Base-by-base conservation (phyloP, 2,329 filamentous ascomycete genomes). In the Eutypa lata region DNA sequence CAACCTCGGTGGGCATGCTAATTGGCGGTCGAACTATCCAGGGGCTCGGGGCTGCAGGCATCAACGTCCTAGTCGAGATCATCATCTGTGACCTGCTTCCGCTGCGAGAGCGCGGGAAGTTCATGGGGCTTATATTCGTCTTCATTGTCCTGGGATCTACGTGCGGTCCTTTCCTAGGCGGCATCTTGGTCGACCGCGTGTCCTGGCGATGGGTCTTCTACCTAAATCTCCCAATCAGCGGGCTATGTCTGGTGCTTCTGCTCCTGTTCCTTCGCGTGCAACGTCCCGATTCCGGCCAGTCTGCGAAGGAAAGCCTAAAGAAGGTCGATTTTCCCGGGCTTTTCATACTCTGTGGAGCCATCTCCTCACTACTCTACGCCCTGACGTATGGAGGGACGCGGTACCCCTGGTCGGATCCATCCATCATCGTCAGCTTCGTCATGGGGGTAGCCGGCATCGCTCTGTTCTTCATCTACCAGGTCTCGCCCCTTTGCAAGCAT, bases 31-130 rank as follows among this genome's bases (percentile, higher is more conserved):
- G n/a, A n/a, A n/a, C n/a, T n/a, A n/a, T n/a, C n/a, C n/a, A n/a
- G n/a, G n/a, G n/a, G n/a, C n/a, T 60, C 3, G 72, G 71, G 43
- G 57, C 73, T 7, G 65, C 73, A 31, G 68, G 67, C 16, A 68
- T 80, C 51, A 67, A 68, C 47, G 60, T 75, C 24, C 65, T 80
- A 1, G 64, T 71, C 6, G 73, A 79, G 42, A 67, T 79, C 51
- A 73, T 81, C 24, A 64, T 74, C 8, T 74, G 68, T 45, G 78
- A 81, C 51, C 58, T 81, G 3, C 68, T 80, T 0, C 74, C 77
- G 1, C 60, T 81, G 16, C 64, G 71, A 3, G 66, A 78, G 53
- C 64, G 78, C 49, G 71, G 72, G 1, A 67, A 70, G 11, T 77
- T 70, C 47, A 61, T 71, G 38, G 63, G 60, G 1, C 54, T 68